phyloP scores from a whole-genome alignment of 1,284 basidiomycete genomes.

The Pascua sp. region DNA sequence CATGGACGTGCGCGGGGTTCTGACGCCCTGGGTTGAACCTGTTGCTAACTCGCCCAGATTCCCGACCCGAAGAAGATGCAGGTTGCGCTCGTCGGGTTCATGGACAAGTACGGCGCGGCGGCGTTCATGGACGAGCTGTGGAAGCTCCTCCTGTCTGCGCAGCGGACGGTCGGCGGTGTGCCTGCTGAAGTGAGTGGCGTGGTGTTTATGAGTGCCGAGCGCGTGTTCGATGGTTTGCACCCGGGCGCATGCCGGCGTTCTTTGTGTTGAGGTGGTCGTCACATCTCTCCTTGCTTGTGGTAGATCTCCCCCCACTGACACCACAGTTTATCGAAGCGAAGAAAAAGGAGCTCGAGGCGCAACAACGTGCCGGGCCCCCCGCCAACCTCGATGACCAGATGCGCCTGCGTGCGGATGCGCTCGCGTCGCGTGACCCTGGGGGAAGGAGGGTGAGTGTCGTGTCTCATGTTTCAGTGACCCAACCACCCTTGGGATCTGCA shows the following conservation, averaged over 20 bases:
- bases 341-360: constrained; percentile 84
- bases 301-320: too few relatives aligned
- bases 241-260: too few relatives aligned
- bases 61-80: constrained; percentile 95
- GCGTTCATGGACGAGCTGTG: constrained; percentile 85
- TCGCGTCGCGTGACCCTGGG: constrained; percentile 2
- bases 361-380: constrained; percentile 56
- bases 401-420: constrained; percentile 15
- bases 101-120: constrained; percentile 63
- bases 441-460: constrained; percentile 4
- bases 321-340: constrained; percentile 81
- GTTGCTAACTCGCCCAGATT: constrained; percentile 52
- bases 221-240: too few relatives aligned
- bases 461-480: too few relatives aligned
- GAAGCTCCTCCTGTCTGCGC: constrained; percentile 85
- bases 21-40: too few relatives aligned
- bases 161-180: constrained; percentile 81
- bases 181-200: constrained; percentile 60
- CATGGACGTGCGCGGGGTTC: too few relatives aligned
- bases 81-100: constrained; percentile 86
- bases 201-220: not conserved
- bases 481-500: too few relatives aligned
- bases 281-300: too few relatives aligned
- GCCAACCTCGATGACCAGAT: constrained; percentile 13
- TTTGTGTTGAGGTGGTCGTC: too few relatives aligned